Evolutionary conservation across 176 grass and related monocot species (phyloP).

Genomic region (Cymbopogon citratus): DNA sequence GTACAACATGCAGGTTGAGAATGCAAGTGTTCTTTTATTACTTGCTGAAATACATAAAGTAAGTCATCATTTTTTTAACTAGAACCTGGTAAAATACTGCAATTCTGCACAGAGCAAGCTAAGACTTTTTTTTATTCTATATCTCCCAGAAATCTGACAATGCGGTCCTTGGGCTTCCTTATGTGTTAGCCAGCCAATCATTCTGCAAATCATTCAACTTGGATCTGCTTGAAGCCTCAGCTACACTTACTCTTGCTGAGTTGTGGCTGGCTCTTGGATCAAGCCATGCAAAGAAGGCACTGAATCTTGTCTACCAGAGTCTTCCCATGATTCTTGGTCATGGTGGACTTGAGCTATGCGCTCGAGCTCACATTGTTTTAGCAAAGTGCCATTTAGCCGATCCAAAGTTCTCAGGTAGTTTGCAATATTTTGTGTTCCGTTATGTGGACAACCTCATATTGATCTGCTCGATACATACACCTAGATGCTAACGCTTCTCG

Average conservation of each 20-base stretch:
- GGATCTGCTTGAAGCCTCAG: slow-evolving; percentile 84
- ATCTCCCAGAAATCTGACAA: slow-evolving; percentile 68
- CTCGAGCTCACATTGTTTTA: slow-evolving; percentile 65
- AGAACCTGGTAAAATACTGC: background rate
- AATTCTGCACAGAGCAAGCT: background rate
- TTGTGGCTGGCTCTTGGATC: slow-evolving; percentile 79
- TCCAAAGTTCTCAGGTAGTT: slow-evolving; percentile 48
- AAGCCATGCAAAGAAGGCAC: slow-evolving; percentile 62
- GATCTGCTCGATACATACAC: background rate
- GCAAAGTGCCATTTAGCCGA: slow-evolving; percentile 73
- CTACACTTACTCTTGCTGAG: slow-evolving; percentile 75
- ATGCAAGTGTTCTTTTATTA: slow-evolving; percentile 92
- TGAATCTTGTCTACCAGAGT: slow-evolving; percentile 57
- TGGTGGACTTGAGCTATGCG: slow-evolving; percentile 76
- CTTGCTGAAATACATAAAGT: slow-evolving; percentile 95
- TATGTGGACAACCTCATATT: background rate
- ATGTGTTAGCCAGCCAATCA: slow-evolving; percentile 73
- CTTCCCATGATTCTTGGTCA: slow-evolving; percentile 87
- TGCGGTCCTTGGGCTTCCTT: slow-evolving; percentile 65
- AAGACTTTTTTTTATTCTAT: background rate
- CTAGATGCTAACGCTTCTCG: background rate
- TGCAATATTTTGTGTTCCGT: background rate
- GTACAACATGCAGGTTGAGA: slow-evolving; percentile 92
- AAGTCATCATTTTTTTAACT: background rate
- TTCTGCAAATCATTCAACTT: slow-evolving; percentile 97